These are phyloP conservation scores for Bombardia bombarda DNA, from an alignment of 495 filamentous ascomycete genomes.

Conservation along the genomic window DNA sequence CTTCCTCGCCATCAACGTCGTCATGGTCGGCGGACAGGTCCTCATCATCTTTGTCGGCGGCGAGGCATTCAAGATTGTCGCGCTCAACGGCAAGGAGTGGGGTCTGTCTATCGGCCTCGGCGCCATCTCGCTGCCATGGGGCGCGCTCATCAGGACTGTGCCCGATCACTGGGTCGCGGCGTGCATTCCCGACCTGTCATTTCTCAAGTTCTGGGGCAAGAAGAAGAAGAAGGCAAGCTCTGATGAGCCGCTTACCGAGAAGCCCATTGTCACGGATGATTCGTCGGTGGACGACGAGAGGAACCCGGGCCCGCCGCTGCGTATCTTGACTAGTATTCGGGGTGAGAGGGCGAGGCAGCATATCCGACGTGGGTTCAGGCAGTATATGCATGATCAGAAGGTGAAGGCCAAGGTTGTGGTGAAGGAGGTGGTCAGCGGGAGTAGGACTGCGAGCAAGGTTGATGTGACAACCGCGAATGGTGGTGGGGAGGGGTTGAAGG, in stretches of 20 bases:
- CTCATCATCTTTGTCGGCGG: conserved; percentile 73
- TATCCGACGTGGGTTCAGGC: conserved; percentile 15
- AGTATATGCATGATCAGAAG: conserved; percentile 25
- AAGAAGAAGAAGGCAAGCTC: conserved; percentile 3
- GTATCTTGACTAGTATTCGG: conserved; percentile 14
- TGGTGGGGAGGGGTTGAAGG: too few species aligned
- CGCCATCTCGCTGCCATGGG: conserved; percentile 62
- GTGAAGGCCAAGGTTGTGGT: conserved; percentile 13
- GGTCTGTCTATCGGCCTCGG: conserved; percentile 64
- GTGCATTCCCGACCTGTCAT: conserved; percentile 8
- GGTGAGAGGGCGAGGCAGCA: conserved; percentile 15
- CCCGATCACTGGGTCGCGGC: conserved; percentile 38
- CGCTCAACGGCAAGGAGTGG: conserved; percentile 58
- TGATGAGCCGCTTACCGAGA: background rate
- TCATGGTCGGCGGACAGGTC: conserved; percentile 83
- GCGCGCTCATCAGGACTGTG: conserved; percentile 53
- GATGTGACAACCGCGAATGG: background rate
- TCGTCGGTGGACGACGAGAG: conserved; percentile 2
- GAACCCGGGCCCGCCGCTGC: conserved; percentile 9
- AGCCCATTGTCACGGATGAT: background rate
- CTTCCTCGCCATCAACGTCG: conserved; percentile 71
- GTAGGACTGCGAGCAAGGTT: background rate
- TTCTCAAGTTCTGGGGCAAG: conserved; percentile 9
- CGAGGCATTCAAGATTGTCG: conserved; percentile 59
- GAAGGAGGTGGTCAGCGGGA: background rate